Evolutionary conservation across 1,284 basidiomycete species (phyloP).

Genomic region (Melampsora abietis-canadensis): DNA sequence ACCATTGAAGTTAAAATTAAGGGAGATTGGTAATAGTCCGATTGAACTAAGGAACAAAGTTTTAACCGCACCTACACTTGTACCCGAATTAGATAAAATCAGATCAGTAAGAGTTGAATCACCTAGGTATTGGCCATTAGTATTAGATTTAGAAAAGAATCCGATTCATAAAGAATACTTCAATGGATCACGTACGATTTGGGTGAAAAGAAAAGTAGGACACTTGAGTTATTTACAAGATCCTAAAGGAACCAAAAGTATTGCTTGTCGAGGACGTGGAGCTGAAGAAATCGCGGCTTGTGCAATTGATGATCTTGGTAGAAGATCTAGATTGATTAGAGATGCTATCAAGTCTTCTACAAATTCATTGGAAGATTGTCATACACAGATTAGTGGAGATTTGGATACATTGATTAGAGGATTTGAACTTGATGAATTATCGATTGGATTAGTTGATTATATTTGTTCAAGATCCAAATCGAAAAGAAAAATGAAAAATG

Average conservation of each 20-base stretch:
- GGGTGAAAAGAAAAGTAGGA: slow-evolving; percentile 85
- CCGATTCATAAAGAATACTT: slow-evolving; percentile 68
- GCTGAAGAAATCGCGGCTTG: slow-evolving; percentile 41
- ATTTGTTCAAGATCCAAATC: slow-evolving; percentile 10
- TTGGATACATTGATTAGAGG: slow-evolving; percentile 29
- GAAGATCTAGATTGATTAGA: slow-evolving; percentile 26
- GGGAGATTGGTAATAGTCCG: slow-evolving; percentile 56
- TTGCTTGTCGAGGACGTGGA: slow-evolving; percentile 53
- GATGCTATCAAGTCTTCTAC: slow-evolving; percentile 25
- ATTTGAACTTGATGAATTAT: slow-evolving; percentile 34
- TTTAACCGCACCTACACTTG: slow-evolving; percentile 82
- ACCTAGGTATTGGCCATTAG: slow-evolving; percentile 88
- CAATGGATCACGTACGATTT: slow-evolving; percentile 73
- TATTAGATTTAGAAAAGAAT: slow-evolving; percentile 66
- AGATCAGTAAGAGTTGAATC: slow-evolving; percentile 79
- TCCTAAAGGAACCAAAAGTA: slow-evolving; percentile 81
- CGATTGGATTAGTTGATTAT: slow-evolving; percentile 41
- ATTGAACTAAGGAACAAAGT: slow-evolving; percentile 56
- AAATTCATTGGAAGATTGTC: not conserved
- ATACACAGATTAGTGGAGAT: slow-evolving; percentile 14
- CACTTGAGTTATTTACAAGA: slow-evolving; percentile 90
- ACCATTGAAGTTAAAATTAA: slow-evolving; percentile 77
- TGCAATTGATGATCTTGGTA: slow-evolving; percentile 38
- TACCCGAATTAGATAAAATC: slow-evolving; percentile 77
- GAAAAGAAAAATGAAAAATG: slow-evolving; percentile 1